phyloP scores from a whole-genome alignment of 176 grass and related monocot genomes.

The Phoenix dactylifera region DNA sequence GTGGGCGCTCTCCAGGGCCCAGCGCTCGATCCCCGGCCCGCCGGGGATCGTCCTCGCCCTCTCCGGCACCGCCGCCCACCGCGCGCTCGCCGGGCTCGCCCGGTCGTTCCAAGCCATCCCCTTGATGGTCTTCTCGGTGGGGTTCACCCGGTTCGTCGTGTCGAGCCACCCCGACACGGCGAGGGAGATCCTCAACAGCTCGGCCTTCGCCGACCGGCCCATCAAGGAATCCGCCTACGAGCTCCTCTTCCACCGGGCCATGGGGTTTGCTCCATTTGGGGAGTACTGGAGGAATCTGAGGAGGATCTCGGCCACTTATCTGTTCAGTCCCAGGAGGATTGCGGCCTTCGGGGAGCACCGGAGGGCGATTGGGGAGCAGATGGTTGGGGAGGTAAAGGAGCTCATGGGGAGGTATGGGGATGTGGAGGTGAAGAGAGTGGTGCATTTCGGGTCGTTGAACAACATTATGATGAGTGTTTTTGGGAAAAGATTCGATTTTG shows the following conservation, averaged over 20 bases:
- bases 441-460: conserved; percentile 51
- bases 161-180: conserved; percentile 62
- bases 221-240: conserved; percentile 61
- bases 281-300: conserved; percentile 69
- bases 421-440: conserved; percentile 16
- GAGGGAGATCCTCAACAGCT: conserved; percentile 52
- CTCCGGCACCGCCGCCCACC: conserved; percentile 29
- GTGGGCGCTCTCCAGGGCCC: conserved; percentile 30
- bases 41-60: conserved; percentile 30
- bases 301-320: conserved; percentile 30
- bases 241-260: conserved; percentile 85
- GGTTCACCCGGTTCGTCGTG: conserved; percentile 60
- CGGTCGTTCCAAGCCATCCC: conserved; percentile 22
- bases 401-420: conserved; percentile 31
- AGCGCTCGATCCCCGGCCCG: conserved; percentile 21
- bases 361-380: conserved; percentile 26
- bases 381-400: conserved; percentile 23
- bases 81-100: conserved; percentile 28
- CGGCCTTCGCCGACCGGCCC: conserved; percentile 61
- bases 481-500: conserved; percentile 30
- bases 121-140: conserved; percentile 74
- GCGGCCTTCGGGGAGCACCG: conserved; percentile 21
- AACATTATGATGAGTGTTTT: conserved; percentile 55
- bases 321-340: conserved; percentile 52
- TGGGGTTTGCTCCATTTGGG: conserved; percentile 69